Evolutionary conservation across 768 basidiomycete genomes (phyloP), one percentile per base, ranked within the genome.

Genomic region (Naganishia randhawae): DNA sequence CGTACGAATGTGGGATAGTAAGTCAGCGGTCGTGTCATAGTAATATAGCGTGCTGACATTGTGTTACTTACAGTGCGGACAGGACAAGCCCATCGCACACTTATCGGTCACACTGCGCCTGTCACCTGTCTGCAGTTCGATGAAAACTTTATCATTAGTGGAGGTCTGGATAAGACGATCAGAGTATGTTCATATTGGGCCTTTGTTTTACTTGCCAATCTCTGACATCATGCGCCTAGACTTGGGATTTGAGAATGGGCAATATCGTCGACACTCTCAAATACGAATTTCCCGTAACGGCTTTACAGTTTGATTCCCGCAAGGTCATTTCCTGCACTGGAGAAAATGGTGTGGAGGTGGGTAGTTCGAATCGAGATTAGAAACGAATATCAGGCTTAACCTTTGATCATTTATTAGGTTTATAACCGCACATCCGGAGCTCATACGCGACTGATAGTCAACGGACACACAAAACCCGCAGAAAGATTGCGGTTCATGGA

Each of bases 1-100:
- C 2, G 94, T 98, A 33, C 82, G 96, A 71, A 97, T 99, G 94
- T 99, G 96, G 96, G 96, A 99, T 77, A 97, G 93, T 95, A 76
- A 85, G 92, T 86, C 32, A 13, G 8, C 19, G 27, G 13, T 31
- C 37, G 17, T 14, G 37, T 31, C 2, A 39, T 13, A 35, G 29
- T 11, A 51, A 41, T 52, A 17, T n/a, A 33, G 25, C 35, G 9
- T 29, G 7, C 53, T 61, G 22, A 27, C 50, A 51, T 16, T 54
- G 35, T 17, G n/a, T 17, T 37, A 29, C 37, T n/a, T 53, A 0
- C 73, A 95, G 93, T 97, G 93, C 89, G 96, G 51, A 99, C 95
- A 33, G 96, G 96, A 7, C 95, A 98, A 76, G 89, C 92, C 9
- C 94, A 97, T 80, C 85, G 95, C 41, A 96, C 93, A 13, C 82